phyloP scores from a whole-genome alignment of 1,284 basidiomycete genomes.

The Fomes fomentarius region DNA sequence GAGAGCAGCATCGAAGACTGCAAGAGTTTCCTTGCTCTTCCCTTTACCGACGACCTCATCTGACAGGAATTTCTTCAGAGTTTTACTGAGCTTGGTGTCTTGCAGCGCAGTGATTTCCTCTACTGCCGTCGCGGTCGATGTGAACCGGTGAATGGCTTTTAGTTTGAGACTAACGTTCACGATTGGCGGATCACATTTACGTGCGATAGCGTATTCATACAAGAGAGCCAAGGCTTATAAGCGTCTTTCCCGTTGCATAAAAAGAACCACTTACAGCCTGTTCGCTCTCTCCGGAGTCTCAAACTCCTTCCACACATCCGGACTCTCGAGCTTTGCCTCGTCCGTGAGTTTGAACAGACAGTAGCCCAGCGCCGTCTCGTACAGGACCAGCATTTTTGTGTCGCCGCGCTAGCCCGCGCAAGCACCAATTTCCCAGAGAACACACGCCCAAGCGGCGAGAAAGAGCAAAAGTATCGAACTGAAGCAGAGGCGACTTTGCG shows the following conservation, averaged over 20 bases:
- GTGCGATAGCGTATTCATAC: background rate
- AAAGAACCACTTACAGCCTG: conserved; percentile 70
- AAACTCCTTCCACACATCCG: conserved; percentile 91
- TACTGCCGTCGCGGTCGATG: conserved; percentile 97
- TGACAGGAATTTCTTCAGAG: conserved; percentile 91
- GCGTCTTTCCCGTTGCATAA: background rate
- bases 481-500: background rate
- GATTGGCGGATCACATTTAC: too few relatives aligned
- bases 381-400: conserved; percentile 76
- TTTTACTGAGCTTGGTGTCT: conserved; percentile 91
- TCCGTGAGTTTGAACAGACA: conserved; percentile 97
- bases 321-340: conserved; percentile 85
- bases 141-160: conserved; percentile 95
- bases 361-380: conserved; percentile 91
- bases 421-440: conserved; percentile 12
- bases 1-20: conserved; percentile 91
- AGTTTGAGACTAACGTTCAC: conserved; percentile 75
- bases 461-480: background rate
- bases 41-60: conserved; percentile 88
- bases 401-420: conserved; percentile 9
- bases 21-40: conserved; percentile 86
- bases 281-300: conserved; percentile 90
- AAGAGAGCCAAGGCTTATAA: background rate
- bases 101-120: conserved; percentile 95
- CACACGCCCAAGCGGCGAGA: background rate